Base-by-base conservation (phyloP, 129 eudicot genomes). In the Flaveria trinervia region DNA sequence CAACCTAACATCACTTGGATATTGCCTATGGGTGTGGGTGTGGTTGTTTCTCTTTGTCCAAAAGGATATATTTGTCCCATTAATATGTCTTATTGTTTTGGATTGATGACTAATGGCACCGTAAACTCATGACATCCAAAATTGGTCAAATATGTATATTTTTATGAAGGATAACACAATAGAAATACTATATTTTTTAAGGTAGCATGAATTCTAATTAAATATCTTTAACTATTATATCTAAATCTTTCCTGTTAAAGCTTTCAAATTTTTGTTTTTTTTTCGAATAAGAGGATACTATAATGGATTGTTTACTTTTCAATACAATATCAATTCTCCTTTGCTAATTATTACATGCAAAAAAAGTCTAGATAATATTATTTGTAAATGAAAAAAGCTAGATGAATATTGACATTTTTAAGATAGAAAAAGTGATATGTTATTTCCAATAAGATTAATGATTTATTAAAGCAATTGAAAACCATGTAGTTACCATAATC, bases 31-130 rank as follows among this genome's bases (percentile, higher is more conserved):
- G 30, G 60, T 64, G 68, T 54, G 33, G 50, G 36, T 50, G 65
- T 55, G 59, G 70, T 70, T 28, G 49, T 71, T 79, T 71, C 1
- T 74, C 12, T 16, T 22, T 60, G 61, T 26, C 70, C 41, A 78
- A 71, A 79, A 79, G 82, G 43, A 33, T 79, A 61, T 71, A 64
- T 79, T 79, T 71, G 82, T 71, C 82, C 77, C 77, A 71, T 79
- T 71, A 46, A 71, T 68, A 25, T 71, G 66, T 79, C 59, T 60
- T 62, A 30, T 79, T 71, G 72, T 26, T 30, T 18, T 78, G 51
- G 14, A 49, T 78, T 33, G 54, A 50, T 78, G 59, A 61, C 82
- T 61, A 64, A 79, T 79, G 82, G 56, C 82, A 71, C 44, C 82
- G 71, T 49, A 61, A 70, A 62, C 70, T 45, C 70, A 33, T n/a